Evolutionary conservation across 257 asterid genomes (phyloP).

Genomic region (Salvia hispanica): DNA sequence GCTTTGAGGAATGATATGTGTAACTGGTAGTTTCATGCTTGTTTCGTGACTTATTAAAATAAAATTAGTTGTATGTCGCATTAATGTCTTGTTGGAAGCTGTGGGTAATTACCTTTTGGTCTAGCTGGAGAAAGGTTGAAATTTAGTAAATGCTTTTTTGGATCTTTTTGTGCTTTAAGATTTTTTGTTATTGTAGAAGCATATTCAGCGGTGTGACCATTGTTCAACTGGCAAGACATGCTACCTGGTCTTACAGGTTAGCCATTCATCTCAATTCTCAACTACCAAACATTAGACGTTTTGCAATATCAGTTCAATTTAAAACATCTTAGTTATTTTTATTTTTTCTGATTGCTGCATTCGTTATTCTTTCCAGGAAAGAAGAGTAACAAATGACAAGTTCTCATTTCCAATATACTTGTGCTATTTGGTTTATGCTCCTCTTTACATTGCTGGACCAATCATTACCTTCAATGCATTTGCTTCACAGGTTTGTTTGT

Average conservation of each 20-base stretch:
- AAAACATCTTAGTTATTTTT: neutral
- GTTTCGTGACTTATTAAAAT: neutral
- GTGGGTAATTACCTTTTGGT: constrained; percentile 11
- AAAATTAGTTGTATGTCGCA: constrained; percentile 15
- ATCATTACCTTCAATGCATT: constrained; percentile 94
- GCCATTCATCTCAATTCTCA: constrained; percentile 20
- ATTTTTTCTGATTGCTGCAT: constrained; percentile 22
- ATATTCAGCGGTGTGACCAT: constrained; percentile 63
- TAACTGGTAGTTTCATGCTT: neutral
- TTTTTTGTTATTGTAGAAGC: constrained; percentile 60
- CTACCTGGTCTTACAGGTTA: constrained; percentile 85
- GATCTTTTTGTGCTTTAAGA: constrained; percentile 16
- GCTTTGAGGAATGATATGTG: constrained; percentile 8
- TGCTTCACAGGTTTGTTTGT: constrained; percentile 85
- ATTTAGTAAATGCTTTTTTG: constrained; percentile 2
- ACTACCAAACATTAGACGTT: constrained; percentile 10
- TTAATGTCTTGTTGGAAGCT: constrained; percentile 8
- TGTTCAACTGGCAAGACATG: constrained; percentile 88
- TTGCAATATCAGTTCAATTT: constrained; percentile 12
- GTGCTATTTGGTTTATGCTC: constrained; percentile 90
- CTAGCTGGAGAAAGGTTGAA: constrained; percentile 10
- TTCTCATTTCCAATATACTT: constrained; percentile 75
- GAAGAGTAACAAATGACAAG: constrained; percentile 59
- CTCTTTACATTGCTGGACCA: constrained; percentile 98
- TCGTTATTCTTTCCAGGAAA: constrained; percentile 62